Evolutionary conservation across 805 yeast species (phyloP), one percentile per base, ranked within the genome.

Genomic region (Candida andamanensis): DNA sequence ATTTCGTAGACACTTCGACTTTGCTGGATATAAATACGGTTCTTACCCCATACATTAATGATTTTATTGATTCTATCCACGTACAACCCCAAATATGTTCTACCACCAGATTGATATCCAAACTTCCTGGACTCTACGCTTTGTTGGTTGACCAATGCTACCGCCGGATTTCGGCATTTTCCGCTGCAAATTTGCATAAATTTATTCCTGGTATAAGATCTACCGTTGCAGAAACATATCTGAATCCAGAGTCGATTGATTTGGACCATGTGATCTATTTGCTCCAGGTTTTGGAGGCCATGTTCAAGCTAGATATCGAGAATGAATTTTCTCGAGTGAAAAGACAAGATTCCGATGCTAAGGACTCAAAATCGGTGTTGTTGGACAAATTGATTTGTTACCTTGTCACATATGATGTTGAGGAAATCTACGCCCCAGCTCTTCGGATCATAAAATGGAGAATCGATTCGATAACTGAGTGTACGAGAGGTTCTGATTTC

Each of bases 401-500:
- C 24, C 59, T 56, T 19, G 39, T 72, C 13, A 56, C 69, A 0
- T 43, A 54, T 20, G 60, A 58, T 18, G 71, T 67, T 15, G 64
- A 58, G 5, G 46, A 41, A 2, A 45, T 74, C 3, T 54, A 74
- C 0, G 33, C 52, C 1, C 33, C 42, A 3, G 60, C 70, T 0
- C 58, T 72, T 1, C 63, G 60, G 24, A 35, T 68, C 0, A 46
- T 77, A 12, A 67, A 78, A 39, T 80, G 85, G 86, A 69, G 76
- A 54, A 60, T 68, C 17, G 32, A 44, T 2, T 36, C 45, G 1
- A 56, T 76, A 5, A 40, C 44, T 8, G 18, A 33, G 12, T 36
- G 27, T n/a, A 32, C 42, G 9, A 26, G 29, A 11, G 41, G 42
- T 10, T 33, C 55, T 1, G 23, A 33, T 3, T 47, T 58, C 6